Conservation (phyloP, 257 asterid species). For the Solanum appendiculatum region DNA sequence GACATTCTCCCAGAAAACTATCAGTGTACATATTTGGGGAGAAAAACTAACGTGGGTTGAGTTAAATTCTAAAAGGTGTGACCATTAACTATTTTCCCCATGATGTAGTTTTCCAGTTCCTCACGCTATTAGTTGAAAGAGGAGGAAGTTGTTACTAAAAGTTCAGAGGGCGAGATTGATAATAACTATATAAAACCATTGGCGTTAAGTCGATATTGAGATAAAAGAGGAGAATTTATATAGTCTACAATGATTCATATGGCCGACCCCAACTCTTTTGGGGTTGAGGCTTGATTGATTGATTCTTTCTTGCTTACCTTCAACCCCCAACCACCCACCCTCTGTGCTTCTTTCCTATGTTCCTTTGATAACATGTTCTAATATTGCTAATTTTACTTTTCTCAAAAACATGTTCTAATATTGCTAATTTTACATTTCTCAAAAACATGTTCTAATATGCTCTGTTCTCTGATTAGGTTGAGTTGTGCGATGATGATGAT, state of each 20-base stretch:
- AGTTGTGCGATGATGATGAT: slow-evolving; percentile 83
- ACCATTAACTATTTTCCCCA: too few relatives aligned
- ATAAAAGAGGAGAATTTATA: background rate
- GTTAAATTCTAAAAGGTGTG: too few relatives aligned
- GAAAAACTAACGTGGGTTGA: too few relatives aligned
- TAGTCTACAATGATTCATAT: background rate
- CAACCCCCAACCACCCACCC: background rate
- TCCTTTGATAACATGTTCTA: slow-evolving; percentile 2
- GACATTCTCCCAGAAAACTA: too few relatives aligned
- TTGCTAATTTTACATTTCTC: background rate
- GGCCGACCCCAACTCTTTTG: background rate
- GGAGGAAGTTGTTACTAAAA: background rate
- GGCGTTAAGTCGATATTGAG: background rate
- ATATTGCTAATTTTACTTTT: background rate
- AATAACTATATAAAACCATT: background rate
- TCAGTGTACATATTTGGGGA: too few relatives aligned
- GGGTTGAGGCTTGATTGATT: background rate
- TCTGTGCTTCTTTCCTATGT: background rate
- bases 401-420: slow-evolving; percentile 1
- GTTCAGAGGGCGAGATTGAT: background rate
- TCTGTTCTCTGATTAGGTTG: slow-evolving; percentile 45
- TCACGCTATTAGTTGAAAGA: background rate
- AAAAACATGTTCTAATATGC: background rate
- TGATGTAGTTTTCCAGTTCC: too few relatives aligned
- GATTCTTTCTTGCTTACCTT: background rate